Conservation (phyloP, 345 rosid species). For the Syzygium grande region DNA sequence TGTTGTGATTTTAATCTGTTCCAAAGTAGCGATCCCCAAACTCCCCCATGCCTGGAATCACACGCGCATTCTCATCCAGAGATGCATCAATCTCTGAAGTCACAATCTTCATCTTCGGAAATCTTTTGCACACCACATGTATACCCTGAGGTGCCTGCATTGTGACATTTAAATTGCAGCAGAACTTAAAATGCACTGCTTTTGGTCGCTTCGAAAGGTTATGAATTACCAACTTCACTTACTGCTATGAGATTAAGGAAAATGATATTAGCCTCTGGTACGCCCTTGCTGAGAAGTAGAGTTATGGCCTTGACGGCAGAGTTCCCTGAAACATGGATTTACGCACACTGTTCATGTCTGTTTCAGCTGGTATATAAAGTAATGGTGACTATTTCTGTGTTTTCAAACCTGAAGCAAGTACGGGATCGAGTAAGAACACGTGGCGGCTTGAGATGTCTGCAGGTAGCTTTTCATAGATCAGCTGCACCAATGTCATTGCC, state of each 20-base stretch:
- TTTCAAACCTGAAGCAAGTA: conserved; percentile 81
- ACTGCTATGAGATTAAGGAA: conserved; percentile 92
- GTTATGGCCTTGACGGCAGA: conserved; percentile 76
- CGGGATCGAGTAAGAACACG: conserved; percentile 79
- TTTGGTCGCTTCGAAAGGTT: background rate
- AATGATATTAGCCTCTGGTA: conserved; percentile 72
- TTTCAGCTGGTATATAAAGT: background rate
- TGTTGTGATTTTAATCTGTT: conserved; percentile 20
- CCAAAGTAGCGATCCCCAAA: conserved; percentile 89
- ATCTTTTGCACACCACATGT: conserved; percentile 59
- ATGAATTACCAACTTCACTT: conserved; percentile 10
- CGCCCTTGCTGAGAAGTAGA: conserved; percentile 74
- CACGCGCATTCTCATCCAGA: conserved; percentile 38
- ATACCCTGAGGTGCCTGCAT: conserved; percentile 87
- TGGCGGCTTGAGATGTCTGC: conserved; percentile 78
- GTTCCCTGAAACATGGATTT: conserved; percentile 32
- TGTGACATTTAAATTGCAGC: background rate
- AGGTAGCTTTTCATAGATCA: conserved; percentile 89
- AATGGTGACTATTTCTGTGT: conserved; percentile 1
- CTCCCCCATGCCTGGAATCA: conserved; percentile 90
- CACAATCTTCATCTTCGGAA: conserved; percentile 77
- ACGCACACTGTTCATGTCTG: background rate
- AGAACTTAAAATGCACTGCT: background rate
- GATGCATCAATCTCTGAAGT: conserved; percentile 83
- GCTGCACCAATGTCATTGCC: conserved; percentile 28